A percentile compares a stretch with the other conserved stretches of the same genome.
Conservation (phyloP, 306 rosid species). For the Cicer cuneatum region DNA sequence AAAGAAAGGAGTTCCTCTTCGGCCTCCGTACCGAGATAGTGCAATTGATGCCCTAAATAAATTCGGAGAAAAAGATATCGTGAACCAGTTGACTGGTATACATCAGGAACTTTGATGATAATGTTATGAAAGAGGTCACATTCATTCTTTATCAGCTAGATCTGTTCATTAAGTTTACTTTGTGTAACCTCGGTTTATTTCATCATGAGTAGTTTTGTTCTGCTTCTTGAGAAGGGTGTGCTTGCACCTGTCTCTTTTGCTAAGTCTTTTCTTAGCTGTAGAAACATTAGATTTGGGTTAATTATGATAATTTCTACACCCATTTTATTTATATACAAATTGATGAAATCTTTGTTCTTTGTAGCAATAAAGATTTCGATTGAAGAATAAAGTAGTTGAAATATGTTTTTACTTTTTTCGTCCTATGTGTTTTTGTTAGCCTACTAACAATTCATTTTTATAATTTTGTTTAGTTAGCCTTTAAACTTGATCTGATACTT, state of each 20-base stretch:
- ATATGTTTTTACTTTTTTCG: not conserved
- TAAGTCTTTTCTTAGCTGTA: not conserved
- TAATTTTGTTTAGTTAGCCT: not conserved
- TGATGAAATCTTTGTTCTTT: not conserved
- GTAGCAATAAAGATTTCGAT: not conserved
- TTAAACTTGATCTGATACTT: not conserved
- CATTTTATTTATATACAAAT: too few relatives aligned
- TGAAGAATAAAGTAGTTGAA: not conserved
- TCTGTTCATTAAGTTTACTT: constrained; percentile 24
- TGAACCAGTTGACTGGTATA: constrained; percentile 49
- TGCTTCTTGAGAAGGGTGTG: not conserved
- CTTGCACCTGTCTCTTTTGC: not conserved
- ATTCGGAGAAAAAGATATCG: constrained; percentile 60
- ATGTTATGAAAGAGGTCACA: constrained; percentile 14
- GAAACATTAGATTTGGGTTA: not conserved
- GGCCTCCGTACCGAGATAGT: constrained; percentile 50
- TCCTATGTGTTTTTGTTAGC: not conserved
- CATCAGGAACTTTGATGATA: constrained; percentile 24
- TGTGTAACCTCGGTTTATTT: constrained; percentile 2
- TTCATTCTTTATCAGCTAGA: constrained; percentile 14
- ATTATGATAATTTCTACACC: not conserved
- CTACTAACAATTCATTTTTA: not conserved
- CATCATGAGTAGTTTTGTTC: not conserved
- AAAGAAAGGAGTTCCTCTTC: constrained; percentile 60
- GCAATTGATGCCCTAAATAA: constrained; percentile 52